Base-by-base conservation (phyloP, 768 basidiomycete species). In the Suillus ampliporus region DNA sequence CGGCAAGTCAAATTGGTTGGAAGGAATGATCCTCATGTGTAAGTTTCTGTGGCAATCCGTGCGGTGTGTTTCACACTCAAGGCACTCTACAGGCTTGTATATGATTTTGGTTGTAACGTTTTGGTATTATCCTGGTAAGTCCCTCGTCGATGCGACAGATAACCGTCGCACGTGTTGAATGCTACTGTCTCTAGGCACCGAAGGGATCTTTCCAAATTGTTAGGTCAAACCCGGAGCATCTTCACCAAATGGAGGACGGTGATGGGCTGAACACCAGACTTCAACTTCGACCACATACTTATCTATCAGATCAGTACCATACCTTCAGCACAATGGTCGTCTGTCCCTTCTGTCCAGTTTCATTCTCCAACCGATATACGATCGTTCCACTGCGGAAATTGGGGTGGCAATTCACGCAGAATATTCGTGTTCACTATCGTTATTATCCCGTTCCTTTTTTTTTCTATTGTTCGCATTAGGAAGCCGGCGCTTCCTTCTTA, bases 1-100 rank as follows among this genome's bases (percentile, higher is more conserved):
- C 67, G 94, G 94, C 14, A 91, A 87, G 72, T 92, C 89, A 35
- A 97, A 96, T 74, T 97, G 95, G 88, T 81, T 97, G 21, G 94
- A 97, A 75, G 94, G 93, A 23, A 75, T 88, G 68, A 88, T 93
- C 59, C 81, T 94, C 21, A 85, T 92, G 61, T 86, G 89, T 84
- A 65, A 51, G 80, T 71, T 19, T 31, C 31, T 14, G 23, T 40
- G 23, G 23, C 2, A 40, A 31, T 44, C 11, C 15, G 37, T 14
- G 3, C 9, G 13, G 31, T 50, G 28, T 26, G 14, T 14, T 46
- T 60, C 43, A 11, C 10, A 28, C 54, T 56, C 37, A 56, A 19
- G 1, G 6, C 54, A 7, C 15, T 62, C 40, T 37, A 5, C 47
- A 84, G 82, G 82, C 64, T 75, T 86, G n/a, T 88, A 86, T 70